phyloP scores from a whole-genome alignment of 2,329 filamentous ascomycete species.

The Plenodomus tracheiphilus region DNA sequence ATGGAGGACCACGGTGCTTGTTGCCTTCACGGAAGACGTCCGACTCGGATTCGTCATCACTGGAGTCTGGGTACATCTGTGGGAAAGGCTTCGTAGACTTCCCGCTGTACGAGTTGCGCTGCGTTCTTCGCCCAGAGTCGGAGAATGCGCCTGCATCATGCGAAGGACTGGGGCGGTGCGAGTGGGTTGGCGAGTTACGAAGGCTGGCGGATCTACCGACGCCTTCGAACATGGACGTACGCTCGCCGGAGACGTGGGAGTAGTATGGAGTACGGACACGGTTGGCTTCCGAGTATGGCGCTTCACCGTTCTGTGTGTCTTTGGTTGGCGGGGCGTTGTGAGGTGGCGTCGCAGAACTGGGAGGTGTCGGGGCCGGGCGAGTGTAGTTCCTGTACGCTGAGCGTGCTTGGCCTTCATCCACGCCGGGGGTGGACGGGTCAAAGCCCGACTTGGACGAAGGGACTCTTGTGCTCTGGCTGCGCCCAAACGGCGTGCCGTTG shows the following conservation, averaged over 20 bases:
- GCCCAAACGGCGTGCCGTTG: conserved; percentile 43
- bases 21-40: conserved; percentile 21
- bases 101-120: conserved; percentile 30
- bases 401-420: conserved; percentile 62
- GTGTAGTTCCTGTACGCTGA: conserved; percentile 51
- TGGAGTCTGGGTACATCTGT: conserved; percentile 37
- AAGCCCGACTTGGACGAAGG: conserved; percentile 61
- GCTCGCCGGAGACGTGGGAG: conserved; percentile 57
- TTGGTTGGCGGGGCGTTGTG: conserved; percentile 9
- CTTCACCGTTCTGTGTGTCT: conserved; percentile 28
- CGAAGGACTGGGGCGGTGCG: conserved; percentile 25
- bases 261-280: conserved; percentile 59
- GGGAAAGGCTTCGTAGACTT: conserved; percentile 25
- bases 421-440: conserved; percentile 61
- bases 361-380: conserved; percentile 40
- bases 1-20: conserved; percentile 18
- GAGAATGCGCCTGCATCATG: conserved; percentile 32
- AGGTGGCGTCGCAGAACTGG: conserved; percentile 16
- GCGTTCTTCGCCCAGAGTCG: conserved; percentile 35
- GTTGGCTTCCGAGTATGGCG: conserved; percentile 50
- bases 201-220: conserved; percentile 58
- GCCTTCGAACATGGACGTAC: conserved; percentile 58
- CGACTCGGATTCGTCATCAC: conserved; percentile 33
- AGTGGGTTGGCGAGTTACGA: conserved; percentile 50
- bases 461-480: conserved; percentile 46